Conservation (phyloP, 768 basidiomycete species). For the Termitomyces sp. region DNA sequence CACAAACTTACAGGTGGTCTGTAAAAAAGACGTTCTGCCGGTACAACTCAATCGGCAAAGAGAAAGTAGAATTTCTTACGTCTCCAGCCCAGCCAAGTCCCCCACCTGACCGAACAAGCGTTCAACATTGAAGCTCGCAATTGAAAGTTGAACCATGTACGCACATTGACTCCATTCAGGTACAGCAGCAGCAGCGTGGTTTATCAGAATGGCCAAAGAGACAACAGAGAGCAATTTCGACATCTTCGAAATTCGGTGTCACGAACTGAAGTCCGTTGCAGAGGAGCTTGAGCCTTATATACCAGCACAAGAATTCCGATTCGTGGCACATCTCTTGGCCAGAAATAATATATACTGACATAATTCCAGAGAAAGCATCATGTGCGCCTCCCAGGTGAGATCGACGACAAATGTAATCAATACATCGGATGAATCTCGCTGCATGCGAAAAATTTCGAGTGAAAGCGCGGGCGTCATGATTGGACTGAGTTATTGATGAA, state of each 20-base stretch:
- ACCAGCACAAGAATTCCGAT: not conserved
- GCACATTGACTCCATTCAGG: constrained; percentile 32
- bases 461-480: no score
- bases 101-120: constrained; percentile 13
- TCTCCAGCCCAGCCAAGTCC: constrained; percentile 27
- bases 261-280: not conserved
- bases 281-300: not conserved
- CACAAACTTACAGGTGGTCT: constrained; percentile 19
- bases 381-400: not conserved
- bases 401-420: not conserved
- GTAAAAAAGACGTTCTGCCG: not conserved
- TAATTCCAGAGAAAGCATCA: not conserved
- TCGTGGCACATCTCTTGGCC: not conserved
- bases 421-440: constrained; percentile 1
- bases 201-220: constrained; percentile 17
- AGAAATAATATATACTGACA: not conserved
- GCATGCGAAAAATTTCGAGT: not conserved
- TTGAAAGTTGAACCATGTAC: constrained; percentile 1
- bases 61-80: constrained; percentile 12
- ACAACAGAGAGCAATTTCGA: constrained; percentile 18
- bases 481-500: not conserved
- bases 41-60: not conserved
- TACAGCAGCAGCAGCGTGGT: constrained; percentile 18
- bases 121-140: not conserved
- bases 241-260: constrained; percentile 6